Percentiles rank a stretch among this genome's conserved stretches.
Evolutionary conservation across 2,329 filamentous ascomycete genomes (phyloP).

Genomic region (Diplodia seriata): DNA sequence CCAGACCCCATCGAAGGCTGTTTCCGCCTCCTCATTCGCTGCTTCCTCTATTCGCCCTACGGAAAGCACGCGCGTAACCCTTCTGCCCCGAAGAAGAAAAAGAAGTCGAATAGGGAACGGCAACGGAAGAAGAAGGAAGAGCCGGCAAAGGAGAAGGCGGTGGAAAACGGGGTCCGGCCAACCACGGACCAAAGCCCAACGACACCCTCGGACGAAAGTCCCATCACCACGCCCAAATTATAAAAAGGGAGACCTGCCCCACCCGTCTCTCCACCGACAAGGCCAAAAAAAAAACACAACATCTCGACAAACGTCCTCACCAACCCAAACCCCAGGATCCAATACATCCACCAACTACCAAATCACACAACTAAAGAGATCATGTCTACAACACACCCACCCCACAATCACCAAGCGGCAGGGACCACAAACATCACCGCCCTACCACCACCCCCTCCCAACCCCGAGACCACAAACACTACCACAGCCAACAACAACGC

Average conservation of each 20-base stretch:
- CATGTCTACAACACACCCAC: background rate
- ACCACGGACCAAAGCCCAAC: background rate
- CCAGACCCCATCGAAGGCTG: background rate
- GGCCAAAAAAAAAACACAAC: background rate
- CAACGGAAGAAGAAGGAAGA: background rate
- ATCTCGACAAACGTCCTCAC: background rate
- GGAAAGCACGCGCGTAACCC: conserved; percentile 9
- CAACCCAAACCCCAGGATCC: background rate
- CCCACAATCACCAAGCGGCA: background rate
- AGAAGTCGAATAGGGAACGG: background rate
- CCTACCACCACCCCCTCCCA: background rate
- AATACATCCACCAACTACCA: background rate
- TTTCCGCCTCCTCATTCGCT: conserved; percentile 10
- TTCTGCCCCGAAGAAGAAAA: background rate
- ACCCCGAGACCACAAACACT: background rate
- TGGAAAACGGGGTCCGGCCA: conserved; percentile 3
- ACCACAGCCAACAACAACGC: background rate
- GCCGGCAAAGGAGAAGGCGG: background rate
- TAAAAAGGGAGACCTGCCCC: background rate
- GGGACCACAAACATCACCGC: background rate
- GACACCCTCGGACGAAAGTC: background rate
- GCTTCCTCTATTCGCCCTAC: conserved; percentile 2
- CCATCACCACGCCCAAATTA: background rate
- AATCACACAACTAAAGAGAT: background rate
- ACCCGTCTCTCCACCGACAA: too few species aligned